Base-by-base conservation (phyloP, 768 basidiomycete genomes). In the Chalciporus pseudorubinellus region DNA sequence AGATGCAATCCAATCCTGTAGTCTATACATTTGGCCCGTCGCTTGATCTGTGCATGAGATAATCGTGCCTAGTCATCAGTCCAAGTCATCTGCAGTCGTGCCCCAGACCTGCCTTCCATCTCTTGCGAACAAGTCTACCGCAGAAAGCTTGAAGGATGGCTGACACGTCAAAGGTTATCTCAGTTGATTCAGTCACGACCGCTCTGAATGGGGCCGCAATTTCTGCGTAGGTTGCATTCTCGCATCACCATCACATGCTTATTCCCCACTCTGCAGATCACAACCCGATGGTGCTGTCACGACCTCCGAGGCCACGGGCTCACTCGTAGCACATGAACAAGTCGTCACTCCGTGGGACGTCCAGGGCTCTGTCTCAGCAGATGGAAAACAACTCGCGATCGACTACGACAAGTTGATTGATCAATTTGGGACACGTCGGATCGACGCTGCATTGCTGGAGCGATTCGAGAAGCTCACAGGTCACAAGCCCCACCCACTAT, bases 291-390 rank as follows among this genome's bases (percentile, higher is more conserved):
- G 36, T 33, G 11, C 53, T 46, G 77, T 75, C 44, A 41, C 49
- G 45, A 42, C 19, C 29, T 13, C 29, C 29, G 12, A 13, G 10
- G 10, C 29, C 21, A 55, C 70, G 47, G 57, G 66, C 40, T 61
- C 64, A 0, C 46, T 68, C 4, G 43, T 53, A 9, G 59, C 65
- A 0, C 76, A 78, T 46, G 83, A 78, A 16, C 95, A 98, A 68
- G 77, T 93, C 47, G 86, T 99, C 40, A 98, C 97, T 0, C 97
- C 97, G 14, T 99, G 97, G 91, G 93, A 98, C 59, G 97, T 98
- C 7, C 88, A 95, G 59, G 97, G 95, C 46, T 86, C 84, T 24
- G 87, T 97, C 10, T 82, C 89, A 6, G 79, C 73, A 19, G 92
- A 97, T 61, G 97, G 97, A 49, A 87, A 89, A 63, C 87, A 97